Percentiles rank a stretch among this genome's conserved stretches.
phyloP scores from a whole-genome alignment of 257 asterid genomes.

The Solanum bulbocastanum region DNA sequence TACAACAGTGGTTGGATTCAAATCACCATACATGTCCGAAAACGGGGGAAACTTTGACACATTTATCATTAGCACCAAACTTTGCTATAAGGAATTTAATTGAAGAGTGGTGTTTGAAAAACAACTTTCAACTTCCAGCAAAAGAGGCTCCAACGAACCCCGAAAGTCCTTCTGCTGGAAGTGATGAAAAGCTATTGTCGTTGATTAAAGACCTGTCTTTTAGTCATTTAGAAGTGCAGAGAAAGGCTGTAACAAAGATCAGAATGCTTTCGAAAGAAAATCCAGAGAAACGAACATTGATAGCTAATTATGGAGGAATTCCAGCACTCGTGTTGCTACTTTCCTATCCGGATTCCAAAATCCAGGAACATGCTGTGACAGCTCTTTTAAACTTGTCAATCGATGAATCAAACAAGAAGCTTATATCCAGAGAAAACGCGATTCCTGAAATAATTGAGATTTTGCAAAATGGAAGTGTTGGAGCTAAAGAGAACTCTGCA shows the following conservation, averaged over 20 bases:
- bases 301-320: conserved; percentile 62
- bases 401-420: conserved; percentile 69
- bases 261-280: conserved; percentile 68
- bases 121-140: conserved; percentile 39
- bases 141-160: conserved; percentile 8
- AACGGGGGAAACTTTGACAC: conserved; percentile 49
- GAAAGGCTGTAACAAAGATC: conserved; percentile 54
- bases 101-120: conserved; percentile 60
- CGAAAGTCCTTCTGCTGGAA: conserved; percentile 5
- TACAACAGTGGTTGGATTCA: conserved; percentile 65
- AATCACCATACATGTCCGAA: conserved; percentile 68
- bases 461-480: conserved; percentile 36
- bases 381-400: conserved; percentile 75
- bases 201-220: conserved; percentile 45
- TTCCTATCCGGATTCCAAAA: conserved; percentile 67
- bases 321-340: conserved; percentile 51
- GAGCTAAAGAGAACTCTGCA: conserved; percentile 75
- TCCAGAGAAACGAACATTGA: conserved; percentile 45
- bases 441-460: conserved; percentile 61
- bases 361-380: conserved; percentile 82
- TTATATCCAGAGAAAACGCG: conserved; percentile 49
- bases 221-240: conserved; percentile 48
- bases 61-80: conserved; percentile 57
- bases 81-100: conserved; percentile 69
- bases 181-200: conserved; percentile 14